A percentile compares a stretch with the other conserved stretches of the same genome.
These are phyloP conservation scores for Medicago arabica DNA, from an alignment of 306 rosid species.

Conservation along the genomic window DNA sequence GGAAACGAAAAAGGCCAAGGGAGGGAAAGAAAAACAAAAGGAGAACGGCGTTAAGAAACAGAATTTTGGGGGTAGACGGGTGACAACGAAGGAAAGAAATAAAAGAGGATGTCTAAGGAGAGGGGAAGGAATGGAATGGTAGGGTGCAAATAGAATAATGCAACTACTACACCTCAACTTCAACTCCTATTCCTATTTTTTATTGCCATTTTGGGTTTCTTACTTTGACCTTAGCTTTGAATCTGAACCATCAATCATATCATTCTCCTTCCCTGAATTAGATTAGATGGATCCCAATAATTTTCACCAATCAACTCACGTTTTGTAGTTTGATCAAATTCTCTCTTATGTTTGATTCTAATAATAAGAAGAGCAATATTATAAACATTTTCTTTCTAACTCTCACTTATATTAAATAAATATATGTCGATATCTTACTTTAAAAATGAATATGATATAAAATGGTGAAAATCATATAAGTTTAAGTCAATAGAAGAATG, in stretches of 20 bases:
- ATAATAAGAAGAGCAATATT: no score
- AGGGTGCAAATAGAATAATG: slow-evolving; percentile 38
- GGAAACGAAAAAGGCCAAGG: background rate
- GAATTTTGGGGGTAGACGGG: slow-evolving; percentile 5
- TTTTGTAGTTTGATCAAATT: no score
- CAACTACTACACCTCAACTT: slow-evolving; percentile 3
- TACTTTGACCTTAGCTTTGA: slow-evolving; percentile 3
- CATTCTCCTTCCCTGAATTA: background rate
- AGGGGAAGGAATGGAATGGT: no score
- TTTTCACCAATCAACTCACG: no score
- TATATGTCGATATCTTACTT: no score
- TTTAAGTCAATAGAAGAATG: no score
- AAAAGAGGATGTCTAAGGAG: slow-evolving; percentile 19
- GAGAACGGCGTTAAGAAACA: slow-evolving; percentile 36
- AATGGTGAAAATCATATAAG: no score
- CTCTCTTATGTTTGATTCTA: no score
- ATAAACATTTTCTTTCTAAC: no score
- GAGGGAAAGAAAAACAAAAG: background rate
- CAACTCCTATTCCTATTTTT: slow-evolving; percentile 22
- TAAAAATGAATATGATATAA: no score
- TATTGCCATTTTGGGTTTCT: background rate
- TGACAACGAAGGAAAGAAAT: slow-evolving; percentile 32
- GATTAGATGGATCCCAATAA: background rate
- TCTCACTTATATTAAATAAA: no score
- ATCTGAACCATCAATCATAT: background rate